Conservation (phyloP, 2,329 filamentous ascomycete species). For the Drechslerella coelobrocha region DNA sequence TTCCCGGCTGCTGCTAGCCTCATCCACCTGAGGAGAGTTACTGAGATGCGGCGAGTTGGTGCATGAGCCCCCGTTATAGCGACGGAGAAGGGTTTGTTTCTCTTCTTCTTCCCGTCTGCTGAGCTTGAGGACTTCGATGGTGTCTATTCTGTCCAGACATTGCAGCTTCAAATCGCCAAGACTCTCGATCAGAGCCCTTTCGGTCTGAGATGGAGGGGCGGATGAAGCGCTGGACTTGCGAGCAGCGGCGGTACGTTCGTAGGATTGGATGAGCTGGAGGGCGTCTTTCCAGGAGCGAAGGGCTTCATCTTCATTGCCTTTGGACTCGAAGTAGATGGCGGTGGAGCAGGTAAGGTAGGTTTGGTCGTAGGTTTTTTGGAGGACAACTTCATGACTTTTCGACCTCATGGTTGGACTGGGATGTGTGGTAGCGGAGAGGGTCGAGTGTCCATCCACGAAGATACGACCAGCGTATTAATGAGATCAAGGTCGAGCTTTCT, state of each 20-base stretch:
- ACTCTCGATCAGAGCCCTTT: slow-evolving; percentile 80
- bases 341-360: slow-evolving; percentile 94
- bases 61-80: slow-evolving; percentile 46
- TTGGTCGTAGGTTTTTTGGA: slow-evolving; percentile 98
- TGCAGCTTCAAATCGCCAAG: slow-evolving; percentile 83
- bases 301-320: slow-evolving; percentile 92
- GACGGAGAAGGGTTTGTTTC: slow-evolving; percentile 44
- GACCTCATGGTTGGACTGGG: slow-evolving; percentile 59
- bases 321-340: slow-evolving; percentile 85
- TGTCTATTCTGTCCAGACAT: slow-evolving; percentile 89
- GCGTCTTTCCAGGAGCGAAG: slow-evolving; percentile 88
- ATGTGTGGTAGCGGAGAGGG: background rate
- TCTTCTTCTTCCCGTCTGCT: slow-evolving; percentile 65
- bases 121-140: slow-evolving; percentile 79
- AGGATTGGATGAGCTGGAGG: slow-evolving; percentile 80
- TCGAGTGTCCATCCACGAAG: slow-evolving; percentile 22
- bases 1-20: slow-evolving; percentile 56
- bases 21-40: slow-evolving; percentile 57
- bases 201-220: slow-evolving; percentile 80
- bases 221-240: slow-evolving; percentile 68
- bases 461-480: too few relatives aligned
- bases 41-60: slow-evolving; percentile 22
- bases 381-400: slow-evolving; percentile 69
- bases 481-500: too few relatives aligned
- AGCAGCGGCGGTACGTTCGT: slow-evolving; percentile 62